Base-by-base conservation (phyloP, 768 basidiomycete genomes). In the Nidula microcarpa region DNA sequence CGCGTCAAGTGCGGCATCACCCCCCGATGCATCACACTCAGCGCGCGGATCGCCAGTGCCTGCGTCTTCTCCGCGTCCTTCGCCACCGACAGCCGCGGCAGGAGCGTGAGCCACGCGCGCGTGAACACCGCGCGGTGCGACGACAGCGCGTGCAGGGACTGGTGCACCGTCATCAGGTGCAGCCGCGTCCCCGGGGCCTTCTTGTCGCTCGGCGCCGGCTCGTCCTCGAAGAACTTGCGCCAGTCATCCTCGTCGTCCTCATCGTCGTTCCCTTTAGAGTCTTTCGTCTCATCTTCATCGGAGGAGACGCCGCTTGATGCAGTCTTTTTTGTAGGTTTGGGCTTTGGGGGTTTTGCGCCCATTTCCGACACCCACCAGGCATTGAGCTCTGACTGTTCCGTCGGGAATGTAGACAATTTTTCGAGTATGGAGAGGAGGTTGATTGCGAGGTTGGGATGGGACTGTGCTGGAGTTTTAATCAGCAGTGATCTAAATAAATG, bases 111-210 rank as follows among this genome's bases (percentile, higher is more conserved):
- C 92, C 93, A 95, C n/a, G 83, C 74, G 9, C 84, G 77, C 6
- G 89, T 89, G 65, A 94, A 94, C 3, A 90, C 85, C 0, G 87
- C 87, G 7, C 82, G 78, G 68, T 95, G 93, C 3, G 90, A 88
- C 10, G 82, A 67, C 2, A 93, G 72, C 6, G 87, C 82, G 59
- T 93, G 89, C 6, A 94, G 68, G 11, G 85, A 86, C 67, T 91
- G 86, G 60, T 92, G 87, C 35, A 88, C 68, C 2, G 86, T 88
- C 64, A 93, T 68, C 50, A 77, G 78, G 62, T 87, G 80, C 56
- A 85, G 61, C 47, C 91, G 76, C 6, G 74, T 73, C 35, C 71
- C 67, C 64, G 62, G 59, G 76, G 60, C 55, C 47, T 70, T 70
- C 41, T 70, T 65, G 60, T 52, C 55, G 16, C 71, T 52, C 0